Base-by-base conservation (phyloP, 306 rosid genomes). In the Ormosia semicastrata region DNA sequence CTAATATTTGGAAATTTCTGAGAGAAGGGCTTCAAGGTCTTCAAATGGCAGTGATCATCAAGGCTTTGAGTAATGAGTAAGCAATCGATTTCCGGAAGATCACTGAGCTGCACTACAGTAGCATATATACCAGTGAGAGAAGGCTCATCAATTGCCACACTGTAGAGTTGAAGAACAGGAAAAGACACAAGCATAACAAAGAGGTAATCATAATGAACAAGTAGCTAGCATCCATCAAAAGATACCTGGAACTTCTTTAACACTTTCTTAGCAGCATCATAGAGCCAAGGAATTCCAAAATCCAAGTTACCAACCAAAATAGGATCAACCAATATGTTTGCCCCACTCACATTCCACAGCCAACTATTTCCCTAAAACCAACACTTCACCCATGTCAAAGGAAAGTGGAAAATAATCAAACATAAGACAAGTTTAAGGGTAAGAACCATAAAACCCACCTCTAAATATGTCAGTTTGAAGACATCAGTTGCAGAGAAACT, bases 11-110 rank as follows among this genome's bases (percentile, higher is more conserved):
- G 97, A 66, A 76, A 88, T 87, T 86, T 93, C 66, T 82, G 77
- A 30, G 96, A 91, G 69, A 95, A 92, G 3, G 94, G 95, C 70
- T 74, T 90, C 66, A 95, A 80, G 64, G 94, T 95, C 86, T 92
- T 93, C 94, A 95, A 86, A 88, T 95, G 99, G 86, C 97, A 95
- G 86, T 93, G 99, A 85, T 95, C 97, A 86, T 95, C 99, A 60
- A 93, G 94, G 85, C 97, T 95, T 90, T 93, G 98, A 8, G 99
- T 95, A 62, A 93, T 93, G 50, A 95, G 89, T 34, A 93, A 17
- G 82, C 92, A 91, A 88, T 89, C 92, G 7, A 95, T 86, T 79
- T 91, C 94, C 10, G 98, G 99, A 89, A 93, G 93, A 86, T 95
- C 98, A 81, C 75, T 84, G 67, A 95, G 89, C 98, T 95, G 97